Percentiles rank a stretch among this genome's conserved stretches.
phyloP scores from a whole-genome alignment of 1,284 basidiomycete species.

The Irpex lacteus region DNA sequence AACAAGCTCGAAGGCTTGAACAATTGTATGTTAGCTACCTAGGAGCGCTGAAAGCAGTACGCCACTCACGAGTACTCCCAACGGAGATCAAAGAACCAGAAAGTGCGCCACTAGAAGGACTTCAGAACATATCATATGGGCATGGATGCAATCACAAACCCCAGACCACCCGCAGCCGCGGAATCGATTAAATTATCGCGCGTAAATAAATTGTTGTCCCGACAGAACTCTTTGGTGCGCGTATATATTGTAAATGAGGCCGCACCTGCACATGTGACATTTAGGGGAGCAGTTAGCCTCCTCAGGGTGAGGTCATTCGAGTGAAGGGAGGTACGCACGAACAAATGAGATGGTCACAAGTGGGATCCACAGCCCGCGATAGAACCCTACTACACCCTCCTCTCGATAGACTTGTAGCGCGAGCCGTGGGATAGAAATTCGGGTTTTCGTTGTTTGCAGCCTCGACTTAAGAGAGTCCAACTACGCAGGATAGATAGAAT shows the following conservation, averaged over 20 bases:
- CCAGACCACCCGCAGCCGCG: constrained; percentile 71
- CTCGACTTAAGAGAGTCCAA: constrained; percentile 92
- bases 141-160: constrained; percentile 18
- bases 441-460: constrained; percentile 81
- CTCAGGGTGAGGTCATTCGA: background rate
- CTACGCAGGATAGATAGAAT: constrained; percentile 27
- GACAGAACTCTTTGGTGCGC: constrained; percentile 81
- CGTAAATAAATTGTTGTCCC: constrained; percentile 56
- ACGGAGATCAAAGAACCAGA: constrained; percentile 83
- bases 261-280: constrained; percentile 49
- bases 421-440: constrained; percentile 71
- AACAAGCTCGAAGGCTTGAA: constrained; percentile 85
- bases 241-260: constrained; percentile 95
- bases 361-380: constrained; percentile 89
- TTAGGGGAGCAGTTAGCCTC: constrained; percentile 8
- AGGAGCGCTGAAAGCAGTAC: background rate
- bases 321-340: constrained; percentile 51
- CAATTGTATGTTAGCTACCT: background rate
- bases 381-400: constrained; percentile 92
- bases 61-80: constrained; percentile 77
- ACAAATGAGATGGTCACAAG: constrained; percentile 96
- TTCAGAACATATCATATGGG: constrained; percentile 1
- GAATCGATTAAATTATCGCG: constrained; percentile 64
- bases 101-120: constrained; percentile 58
- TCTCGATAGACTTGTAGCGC: constrained; percentile 78